These are phyloP conservation scores for Terfezia claveryi DNA, from an alignment of 495 filamentous ascomycete species.

Conservation along the genomic window DNA sequence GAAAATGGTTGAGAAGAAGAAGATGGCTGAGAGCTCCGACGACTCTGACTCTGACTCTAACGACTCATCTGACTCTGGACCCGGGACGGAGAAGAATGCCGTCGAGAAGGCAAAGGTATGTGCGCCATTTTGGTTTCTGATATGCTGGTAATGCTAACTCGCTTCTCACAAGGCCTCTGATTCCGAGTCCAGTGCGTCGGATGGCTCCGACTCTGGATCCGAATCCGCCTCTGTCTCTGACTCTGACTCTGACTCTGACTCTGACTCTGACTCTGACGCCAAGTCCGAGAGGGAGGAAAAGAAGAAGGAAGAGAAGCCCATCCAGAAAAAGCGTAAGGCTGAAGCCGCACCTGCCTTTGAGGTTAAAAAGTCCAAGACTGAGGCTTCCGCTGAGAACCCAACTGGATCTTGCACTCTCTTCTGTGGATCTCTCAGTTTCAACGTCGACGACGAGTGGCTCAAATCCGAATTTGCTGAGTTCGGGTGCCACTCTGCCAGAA, in stretches of 20 bases:
- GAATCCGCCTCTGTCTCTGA: conserved; percentile 23
- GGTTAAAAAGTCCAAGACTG: conserved; percentile 68
- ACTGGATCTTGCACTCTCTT: conserved; percentile 56
- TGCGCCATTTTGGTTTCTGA: background rate
- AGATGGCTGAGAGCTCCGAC: conserved; percentile 7
- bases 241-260: conserved; percentile 23
- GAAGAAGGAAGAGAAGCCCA: conserved; percentile 30
- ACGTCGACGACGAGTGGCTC: conserved; percentile 79
- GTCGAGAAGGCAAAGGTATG: no score
- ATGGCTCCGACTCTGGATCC: conserved; percentile 5
- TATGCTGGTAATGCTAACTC: background rate
- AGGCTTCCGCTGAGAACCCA: conserved; percentile 21
- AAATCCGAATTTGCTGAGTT: conserved; percentile 65
- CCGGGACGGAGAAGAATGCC: conserved; percentile 11
- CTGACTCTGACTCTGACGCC: conserved; percentile 24
- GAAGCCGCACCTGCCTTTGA: conserved; percentile 34
- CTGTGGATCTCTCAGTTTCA: conserved; percentile 88
- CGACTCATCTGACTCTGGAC: conserved; percentile 23
- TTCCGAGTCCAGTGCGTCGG: background rate
- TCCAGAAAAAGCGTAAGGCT: conserved; percentile 65
- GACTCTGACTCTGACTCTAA: conserved; percentile 21
- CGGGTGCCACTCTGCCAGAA: conserved; percentile 52
- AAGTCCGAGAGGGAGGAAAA: conserved; percentile 26
- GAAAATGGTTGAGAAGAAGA: background rate
- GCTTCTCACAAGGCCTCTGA: background rate